phyloP scores from a whole-genome alignment of 1,284 basidiomycete genomes.

The Sporisorium iseilematis-ciliati region DNA sequence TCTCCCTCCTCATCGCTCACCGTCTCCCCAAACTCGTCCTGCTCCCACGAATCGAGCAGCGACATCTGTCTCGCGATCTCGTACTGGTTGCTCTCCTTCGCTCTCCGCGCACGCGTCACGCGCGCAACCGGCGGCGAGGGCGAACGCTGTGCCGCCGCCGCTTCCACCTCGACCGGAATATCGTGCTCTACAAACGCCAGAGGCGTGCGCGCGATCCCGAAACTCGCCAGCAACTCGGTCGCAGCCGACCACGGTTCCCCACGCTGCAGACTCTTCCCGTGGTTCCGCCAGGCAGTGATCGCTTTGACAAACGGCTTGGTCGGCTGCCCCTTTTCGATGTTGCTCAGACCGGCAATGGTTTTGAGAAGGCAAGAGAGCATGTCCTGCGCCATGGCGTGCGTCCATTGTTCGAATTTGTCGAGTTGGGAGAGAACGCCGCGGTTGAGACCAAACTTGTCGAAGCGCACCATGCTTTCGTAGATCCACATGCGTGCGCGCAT shows the following conservation, averaged over 20 bases:
- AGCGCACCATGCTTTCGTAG: constrained; percentile 61
- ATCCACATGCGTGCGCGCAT: constrained; percentile 61
- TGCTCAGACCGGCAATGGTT: constrained; percentile 47
- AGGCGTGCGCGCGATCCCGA: constrained; percentile 14
- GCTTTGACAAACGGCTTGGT: constrained; percentile 33
- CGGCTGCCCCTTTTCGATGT: constrained; percentile 53
- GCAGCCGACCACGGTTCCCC: constrained; percentile 56
- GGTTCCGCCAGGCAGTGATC: constrained; percentile 34
- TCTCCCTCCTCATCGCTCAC: constrained; percentile 16
- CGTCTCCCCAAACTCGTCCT: constrained; percentile 33
- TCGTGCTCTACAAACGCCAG: constrained; percentile 47
- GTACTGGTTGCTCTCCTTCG: constrained; percentile 39
- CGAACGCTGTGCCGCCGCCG: constrained; percentile 32
- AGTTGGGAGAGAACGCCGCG: constrained; percentile 44
- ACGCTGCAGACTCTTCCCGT: constrained; percentile 37
- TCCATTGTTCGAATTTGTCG: constrained; percentile 59
- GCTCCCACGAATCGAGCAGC: constrained; percentile 40
- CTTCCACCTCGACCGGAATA: constrained; percentile 41
- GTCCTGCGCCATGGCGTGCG: constrained; percentile 47
- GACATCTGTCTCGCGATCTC: constrained; percentile 38
- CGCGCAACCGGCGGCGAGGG: constrained; percentile 26
- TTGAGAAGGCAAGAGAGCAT: constrained; percentile 51
- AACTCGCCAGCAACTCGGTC: constrained; percentile 20
- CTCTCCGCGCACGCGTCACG: constrained; percentile 29
- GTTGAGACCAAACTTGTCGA: constrained; percentile 55